phyloP scores from a whole-genome alignment of 2,329 filamentous ascomycete species.

The Sporothrix brunneoviolacea region DNA sequence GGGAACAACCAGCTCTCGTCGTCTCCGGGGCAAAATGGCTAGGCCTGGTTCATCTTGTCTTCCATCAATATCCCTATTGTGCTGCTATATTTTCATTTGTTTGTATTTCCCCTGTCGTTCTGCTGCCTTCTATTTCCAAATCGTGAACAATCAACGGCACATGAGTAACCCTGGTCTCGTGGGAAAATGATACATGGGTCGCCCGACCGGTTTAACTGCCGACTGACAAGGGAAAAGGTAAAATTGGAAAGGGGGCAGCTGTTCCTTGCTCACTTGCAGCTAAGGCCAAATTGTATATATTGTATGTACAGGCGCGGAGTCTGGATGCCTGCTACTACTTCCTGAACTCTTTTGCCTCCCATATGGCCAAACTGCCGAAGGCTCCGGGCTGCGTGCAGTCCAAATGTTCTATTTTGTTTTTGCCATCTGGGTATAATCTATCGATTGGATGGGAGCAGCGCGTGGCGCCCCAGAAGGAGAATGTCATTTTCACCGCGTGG shows the following conservation, averaged over 20 bases:
- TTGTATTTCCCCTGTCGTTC: too few relatives aligned
- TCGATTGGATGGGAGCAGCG: background rate
- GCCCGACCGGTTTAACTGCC: background rate
- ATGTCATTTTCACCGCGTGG: too few relatives aligned
- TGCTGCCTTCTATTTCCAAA: too few relatives aligned
- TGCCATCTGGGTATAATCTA: slow-evolving; percentile 4
- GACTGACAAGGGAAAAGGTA: background rate
- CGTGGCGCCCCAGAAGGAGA: too few relatives aligned
- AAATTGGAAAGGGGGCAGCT: background rate
- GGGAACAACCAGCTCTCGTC: background rate
- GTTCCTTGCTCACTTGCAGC: too few relatives aligned
- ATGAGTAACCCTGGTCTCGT: background rate
- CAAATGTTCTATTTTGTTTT: background rate
- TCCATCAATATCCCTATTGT: too few relatives aligned
- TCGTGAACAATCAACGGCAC: too few relatives aligned
- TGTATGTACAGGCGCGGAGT: too few relatives aligned
- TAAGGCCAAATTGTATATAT: too few relatives aligned
- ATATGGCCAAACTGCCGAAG: slow-evolving; percentile 3
- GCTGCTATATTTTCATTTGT: too few relatives aligned
- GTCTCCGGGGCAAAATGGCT: background rate
- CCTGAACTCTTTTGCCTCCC: background rate
- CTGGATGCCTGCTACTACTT: too few relatives aligned
- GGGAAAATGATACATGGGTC: background rate
- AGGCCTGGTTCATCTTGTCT: background rate
- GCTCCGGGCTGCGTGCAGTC: background rate